Evolutionary conservation across 2,329 filamentous ascomycete species (phyloP), one percentile per base, ranked within the genome.

Genomic region (Coleophoma crateriformis): DNA sequence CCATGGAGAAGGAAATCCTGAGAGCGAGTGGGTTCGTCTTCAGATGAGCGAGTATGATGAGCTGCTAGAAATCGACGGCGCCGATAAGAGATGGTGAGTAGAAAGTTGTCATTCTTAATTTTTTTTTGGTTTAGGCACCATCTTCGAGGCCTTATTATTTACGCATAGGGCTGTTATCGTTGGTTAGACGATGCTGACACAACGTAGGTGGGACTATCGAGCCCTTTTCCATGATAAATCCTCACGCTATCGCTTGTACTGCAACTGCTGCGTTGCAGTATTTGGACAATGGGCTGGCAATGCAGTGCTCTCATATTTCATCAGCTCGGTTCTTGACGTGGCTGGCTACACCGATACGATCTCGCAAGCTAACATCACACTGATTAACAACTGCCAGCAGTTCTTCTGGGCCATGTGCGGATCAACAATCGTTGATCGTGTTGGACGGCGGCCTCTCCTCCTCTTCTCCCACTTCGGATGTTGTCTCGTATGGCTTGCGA

Each of bases 401-500:
- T 71, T 78, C 12, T 64, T 79, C 19, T 75, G 74, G 55, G 74
- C 77, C 32, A 67, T 79, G 35, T 58, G 73, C 1, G 81, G 81
- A 47, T 76, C 78, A 5, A 66, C 71, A 15, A 68, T 82, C 50
- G 77, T 77, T 2, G 79, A 82, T 33, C 71, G 70, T 1, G 50
- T 82, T 7, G 78, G 80, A n/a, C 78, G 81, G 27, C 76, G 81
- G 2, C 75, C 76, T 19, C 65, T 78, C 35, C 67, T 79, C 41
- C 61, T 80, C 47, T 72, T 72, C 51, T 75, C 72, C 20, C 71
- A 76, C 56, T 64, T 71, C 1, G 68, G 68, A 19, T 71, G 74
- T 47, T 71, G 71, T 37, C 57, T 74, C 17, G 66, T 76, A 54
- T 78, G 76, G 69, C 63, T 77, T 15, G 72, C 68, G 50, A 72